Base-by-base conservation (phyloP, 176 grass and related monocot genomes). In the Oryza meridionalis region DNA sequence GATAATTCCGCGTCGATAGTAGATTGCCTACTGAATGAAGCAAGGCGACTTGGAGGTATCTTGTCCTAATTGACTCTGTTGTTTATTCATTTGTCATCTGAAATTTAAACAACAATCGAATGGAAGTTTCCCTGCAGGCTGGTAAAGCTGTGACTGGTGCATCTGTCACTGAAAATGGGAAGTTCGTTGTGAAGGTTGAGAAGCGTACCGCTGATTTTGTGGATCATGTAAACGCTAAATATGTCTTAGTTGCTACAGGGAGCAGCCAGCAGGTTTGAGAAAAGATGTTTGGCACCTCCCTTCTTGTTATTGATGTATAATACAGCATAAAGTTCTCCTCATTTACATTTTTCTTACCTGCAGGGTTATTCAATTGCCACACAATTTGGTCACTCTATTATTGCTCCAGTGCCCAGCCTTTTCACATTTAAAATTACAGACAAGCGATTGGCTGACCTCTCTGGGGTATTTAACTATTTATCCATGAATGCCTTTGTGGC, bases 361-460 rank as follows among this genome's bases (percentile, higher is more conserved):
- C 78, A 98, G 96, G 91, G 93, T 29, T 94, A 95, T 75, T 88
- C 88, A 26, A 90, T 98, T 73, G 89, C 85, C 37, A 14, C 77
- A 24, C 85, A 94, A 31, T 86, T 95, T 7, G 89, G 91, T 33
- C 96, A 95, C 78, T 92, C 93, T 66, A 83, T 98, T 78, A 89
- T 95, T 29, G 75, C 92, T 6, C 91, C 93, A 50, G 88, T 95
- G 42, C 96, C 93, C 42, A 98, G 96, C 84, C 77, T 98, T 73
- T 98, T 98, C 85, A 98, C 93, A 70, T 95, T 98, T 78, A 98
- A 98, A 84, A 93, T 95, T 49, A 65, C 83, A 62, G 89, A 98
- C 58, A 65, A 89, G 81, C 58, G 78, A 67, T 67, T 94, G 61
- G 74, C 83, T 50, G 87, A 82, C 69, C 90, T 95, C 21, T 82